A percentile compares a stretch with the other conserved stretches of the same genome.
These are phyloP conservation scores for Solanum pennellii DNA, from an alignment of 257 asterid species.

Conservation along the genomic window DNA sequence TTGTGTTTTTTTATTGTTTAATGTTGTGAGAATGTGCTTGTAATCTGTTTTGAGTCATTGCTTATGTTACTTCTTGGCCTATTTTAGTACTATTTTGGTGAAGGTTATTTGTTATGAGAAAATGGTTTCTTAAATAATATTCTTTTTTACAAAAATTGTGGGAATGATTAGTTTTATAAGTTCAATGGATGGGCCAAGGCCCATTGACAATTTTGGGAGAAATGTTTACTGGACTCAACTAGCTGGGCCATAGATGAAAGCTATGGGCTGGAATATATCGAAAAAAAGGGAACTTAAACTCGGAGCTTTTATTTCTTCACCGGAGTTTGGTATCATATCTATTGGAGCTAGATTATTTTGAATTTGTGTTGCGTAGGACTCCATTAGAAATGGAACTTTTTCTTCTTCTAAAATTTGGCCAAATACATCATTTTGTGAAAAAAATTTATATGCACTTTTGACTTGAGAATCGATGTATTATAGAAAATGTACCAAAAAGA, in stretches of 20 bases:
- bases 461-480: neutral
- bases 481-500: neutral
- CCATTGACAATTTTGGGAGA: neutral
- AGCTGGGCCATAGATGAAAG: neutral
- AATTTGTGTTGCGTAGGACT: neutral
- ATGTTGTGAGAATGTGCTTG: neutral
- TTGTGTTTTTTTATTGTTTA: neutral
- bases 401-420: neutral
- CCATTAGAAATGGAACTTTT: no score
- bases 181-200: neutral
- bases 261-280: neutral
- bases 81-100: no score
- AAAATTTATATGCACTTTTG: neutral
- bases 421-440: neutral
- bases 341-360: no score
- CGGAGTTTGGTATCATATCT: accelerated
- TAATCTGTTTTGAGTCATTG: neutral
- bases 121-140: no score
- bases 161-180: neutral
- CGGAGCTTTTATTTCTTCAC: neutral
- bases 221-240: neutral
- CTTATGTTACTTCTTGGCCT: neutral
- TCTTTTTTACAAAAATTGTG: no score
- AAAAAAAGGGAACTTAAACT: no score
- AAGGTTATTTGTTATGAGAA: neutral